Percentiles rank a stretch among this genome's conserved stretches.
Evolutionary conservation across 75 land plant species (phyloP).

Genomic region (Azolla pinnata): DNA sequence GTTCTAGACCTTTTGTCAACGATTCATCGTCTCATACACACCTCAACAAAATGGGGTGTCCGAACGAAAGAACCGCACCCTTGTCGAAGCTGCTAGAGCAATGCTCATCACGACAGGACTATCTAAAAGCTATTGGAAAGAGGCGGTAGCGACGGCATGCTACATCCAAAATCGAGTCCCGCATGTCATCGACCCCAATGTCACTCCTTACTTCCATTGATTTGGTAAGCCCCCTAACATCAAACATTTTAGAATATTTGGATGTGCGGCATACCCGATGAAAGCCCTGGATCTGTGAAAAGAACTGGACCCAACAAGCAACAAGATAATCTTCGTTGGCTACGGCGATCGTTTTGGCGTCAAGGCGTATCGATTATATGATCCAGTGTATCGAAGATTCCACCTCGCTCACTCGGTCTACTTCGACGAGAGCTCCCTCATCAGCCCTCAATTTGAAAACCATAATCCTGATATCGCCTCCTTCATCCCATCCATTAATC

Average conservation of each 20-base stretch:
- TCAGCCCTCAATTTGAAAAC: background rate
- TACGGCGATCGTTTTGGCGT: background rate
- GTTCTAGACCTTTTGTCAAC: no score
- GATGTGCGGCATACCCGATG: background rate
- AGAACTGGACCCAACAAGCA: background rate
- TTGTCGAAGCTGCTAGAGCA: no score
- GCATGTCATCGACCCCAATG: background rate
- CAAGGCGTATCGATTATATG: background rate
- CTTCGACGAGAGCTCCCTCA: background rate
- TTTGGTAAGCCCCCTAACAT: background rate
- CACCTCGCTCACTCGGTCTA: background rate
- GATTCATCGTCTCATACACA: background rate
- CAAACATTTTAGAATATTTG: background rate
- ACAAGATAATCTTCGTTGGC: background rate
- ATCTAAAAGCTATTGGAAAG: background rate
- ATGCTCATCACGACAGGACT: background rate
- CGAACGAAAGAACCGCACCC: background rate
- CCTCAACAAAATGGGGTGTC: constrained; percentile 1
- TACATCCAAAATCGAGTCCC: constrained; percentile 5
- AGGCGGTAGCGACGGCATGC: background rate
- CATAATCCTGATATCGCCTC: background rate
- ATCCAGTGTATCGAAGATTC: background rate
- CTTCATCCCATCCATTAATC: background rate
- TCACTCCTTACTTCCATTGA: background rate
- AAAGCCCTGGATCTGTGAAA: background rate